Conservation (phyloP, 805 yeast species). For the Candida khao-thaluensis region DNA sequence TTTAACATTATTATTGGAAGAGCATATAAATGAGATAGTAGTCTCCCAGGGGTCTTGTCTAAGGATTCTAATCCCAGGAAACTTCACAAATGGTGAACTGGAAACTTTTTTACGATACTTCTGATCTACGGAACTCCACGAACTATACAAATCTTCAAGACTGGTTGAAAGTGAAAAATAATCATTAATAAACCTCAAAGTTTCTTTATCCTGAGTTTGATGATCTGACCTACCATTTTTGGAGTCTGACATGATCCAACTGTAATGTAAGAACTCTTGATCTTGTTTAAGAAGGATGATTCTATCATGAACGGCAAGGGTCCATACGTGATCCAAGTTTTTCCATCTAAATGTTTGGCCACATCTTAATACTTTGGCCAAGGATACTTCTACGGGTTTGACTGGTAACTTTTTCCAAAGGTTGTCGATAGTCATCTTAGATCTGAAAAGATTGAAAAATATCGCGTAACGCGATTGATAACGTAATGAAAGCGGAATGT, state of each 20-base stretch:
- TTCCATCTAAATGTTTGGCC: constrained; percentile 89
- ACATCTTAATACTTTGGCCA: constrained; percentile 68
- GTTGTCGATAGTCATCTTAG: constrained; percentile 24
- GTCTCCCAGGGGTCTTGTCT: constrained; percentile 98
- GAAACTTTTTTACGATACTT: constrained; percentile 39
- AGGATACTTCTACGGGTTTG: constrained; percentile 46
- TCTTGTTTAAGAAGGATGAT: constrained; percentile 69
- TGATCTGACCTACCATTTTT: constrained; percentile 3
- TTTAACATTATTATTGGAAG: constrained; percentile 93
- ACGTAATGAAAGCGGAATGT: constrained; percentile 24
- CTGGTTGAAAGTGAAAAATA: constrained; percentile 70
- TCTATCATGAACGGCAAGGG: constrained; percentile 57
- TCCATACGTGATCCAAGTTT: constrained; percentile 59
- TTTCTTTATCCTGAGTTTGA: constrained; percentile 21
- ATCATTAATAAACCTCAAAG: constrained; percentile 50
- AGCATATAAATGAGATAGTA: constrained; percentile 84
- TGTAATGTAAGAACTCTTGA: constrained; percentile 47
- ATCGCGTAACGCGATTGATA: constrained; percentile 5
- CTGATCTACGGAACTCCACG: constrained; percentile 61
- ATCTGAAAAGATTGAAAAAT: constrained; percentile 3
- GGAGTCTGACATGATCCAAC: constrained; percentile 33
- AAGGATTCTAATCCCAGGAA: constrained; percentile 76
- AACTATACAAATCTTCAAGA: constrained; percentile 49
- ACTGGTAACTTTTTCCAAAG: constrained; percentile 25
- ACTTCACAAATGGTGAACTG: constrained; percentile 34